Conservation (phyloP, 192 early-diverging fungal species). For the Kappamyces sp. region DNA sequence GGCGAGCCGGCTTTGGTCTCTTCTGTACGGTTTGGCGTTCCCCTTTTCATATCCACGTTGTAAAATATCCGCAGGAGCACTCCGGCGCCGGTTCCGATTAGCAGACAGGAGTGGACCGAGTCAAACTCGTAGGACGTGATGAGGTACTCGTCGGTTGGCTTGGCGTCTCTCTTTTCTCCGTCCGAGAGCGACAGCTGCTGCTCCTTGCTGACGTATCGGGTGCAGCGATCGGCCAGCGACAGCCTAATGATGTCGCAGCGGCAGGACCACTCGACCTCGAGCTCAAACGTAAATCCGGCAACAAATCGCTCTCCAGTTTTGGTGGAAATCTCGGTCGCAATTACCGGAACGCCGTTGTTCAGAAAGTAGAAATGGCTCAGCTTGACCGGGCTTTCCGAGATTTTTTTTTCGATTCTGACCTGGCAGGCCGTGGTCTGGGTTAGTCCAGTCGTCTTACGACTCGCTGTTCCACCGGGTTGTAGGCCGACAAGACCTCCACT, state of each 20-base stretch:
- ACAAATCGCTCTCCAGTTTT: conserved; percentile 10
- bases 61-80: conserved; percentile 6
- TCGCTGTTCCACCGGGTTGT: not conserved
- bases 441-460: not conserved
- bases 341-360: conserved; percentile 1
- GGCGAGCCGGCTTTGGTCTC: not conserved
- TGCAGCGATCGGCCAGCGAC: conserved; percentile 12
- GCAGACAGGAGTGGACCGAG: not conserved
- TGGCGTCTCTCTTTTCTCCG: conserved; percentile 8
- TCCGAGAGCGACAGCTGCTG: not conserved
- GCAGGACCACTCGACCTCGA: conserved; percentile 12
- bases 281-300: not conserved
- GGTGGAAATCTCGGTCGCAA: conserved; percentile 2
- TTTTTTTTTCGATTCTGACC: not conserved
- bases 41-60: conserved; percentile 1
- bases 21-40: too few species aligned
- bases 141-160: conserved; percentile 3
- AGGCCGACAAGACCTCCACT: conserved; percentile 5
- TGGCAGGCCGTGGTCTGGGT: not conserved
- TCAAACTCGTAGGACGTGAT: conserved; percentile 12
- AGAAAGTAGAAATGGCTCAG: conserved; percentile 8
- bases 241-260: conserved; percentile 14
- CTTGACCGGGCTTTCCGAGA: conserved; percentile 1
- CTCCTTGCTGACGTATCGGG: conserved; percentile 9
- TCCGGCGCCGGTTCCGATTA: not conserved